Conservation (phyloP, 495 filamentous ascomycete species). For the Penicillium paradoxum region DNA sequence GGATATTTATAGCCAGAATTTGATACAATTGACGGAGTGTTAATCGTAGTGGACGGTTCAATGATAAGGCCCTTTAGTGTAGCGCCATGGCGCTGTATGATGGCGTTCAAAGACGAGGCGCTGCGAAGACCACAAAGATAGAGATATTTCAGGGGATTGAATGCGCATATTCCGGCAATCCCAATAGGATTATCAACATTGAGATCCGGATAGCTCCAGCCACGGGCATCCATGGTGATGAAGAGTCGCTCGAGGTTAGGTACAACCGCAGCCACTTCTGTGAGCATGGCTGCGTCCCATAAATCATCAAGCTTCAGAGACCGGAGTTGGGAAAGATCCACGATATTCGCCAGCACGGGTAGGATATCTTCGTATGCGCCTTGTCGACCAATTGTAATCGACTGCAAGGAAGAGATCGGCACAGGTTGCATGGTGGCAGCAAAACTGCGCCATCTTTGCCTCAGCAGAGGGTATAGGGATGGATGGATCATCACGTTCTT, state of each 20-base stretch:
- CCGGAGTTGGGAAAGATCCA: constrained; percentile 5
- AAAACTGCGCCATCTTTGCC: neutral
- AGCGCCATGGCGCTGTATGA: constrained; percentile 9
- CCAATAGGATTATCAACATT: neutral
- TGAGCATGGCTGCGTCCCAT: neutral
- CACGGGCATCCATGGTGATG: neutral
- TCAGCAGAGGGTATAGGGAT: neutral
- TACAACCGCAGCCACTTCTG: neutral
- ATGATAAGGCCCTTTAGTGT: constrained; percentile 12
- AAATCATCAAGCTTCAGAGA: neutral
- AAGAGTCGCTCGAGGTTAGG: constrained; percentile 13
- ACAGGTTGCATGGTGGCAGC: neutral
- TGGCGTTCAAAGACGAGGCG: neutral
- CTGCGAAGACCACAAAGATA: neutral
- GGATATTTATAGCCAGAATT: neutral
- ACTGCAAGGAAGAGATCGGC: neutral
- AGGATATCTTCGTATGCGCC: neutral
- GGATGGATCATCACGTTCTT: neutral
- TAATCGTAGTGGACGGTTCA: neutral
- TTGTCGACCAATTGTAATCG: neutral
- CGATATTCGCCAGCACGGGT: neutral
- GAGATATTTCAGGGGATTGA: constrained; percentile 9
- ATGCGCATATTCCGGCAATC: constrained; percentile 6
- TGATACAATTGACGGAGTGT: too few species aligned
- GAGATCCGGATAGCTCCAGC: neutral